Base-by-base conservation (phyloP, 2,329 filamentous ascomycete species). In the Fusarium zealandicum region DNA sequence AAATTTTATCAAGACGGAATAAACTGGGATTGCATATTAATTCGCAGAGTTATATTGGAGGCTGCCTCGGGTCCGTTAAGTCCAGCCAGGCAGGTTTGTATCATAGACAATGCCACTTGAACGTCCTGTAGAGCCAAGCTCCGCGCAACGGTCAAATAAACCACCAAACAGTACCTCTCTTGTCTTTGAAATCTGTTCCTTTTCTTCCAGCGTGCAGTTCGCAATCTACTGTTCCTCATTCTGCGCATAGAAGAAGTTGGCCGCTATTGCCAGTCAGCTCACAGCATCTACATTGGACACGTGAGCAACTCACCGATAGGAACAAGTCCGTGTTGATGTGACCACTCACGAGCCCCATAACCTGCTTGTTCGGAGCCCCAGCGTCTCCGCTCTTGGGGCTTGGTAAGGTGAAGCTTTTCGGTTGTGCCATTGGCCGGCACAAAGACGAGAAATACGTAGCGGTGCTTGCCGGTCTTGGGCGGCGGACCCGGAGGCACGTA, bases 241-340 rank as follows among this genome's bases (percentile, higher is more conserved):
- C 14, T 60, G n/a, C 11, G 63, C 60, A 31, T 66, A 63, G 12
- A 66, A 58, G 0, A 66, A 66, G 39, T 66, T 66, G 6, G 63
- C 63, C 45, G 63, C 63, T 66, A 2, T 4, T 8, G 4, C 10
- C 2, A 14, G 1, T 62, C 17, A 66, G 45, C n/a, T 3, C 35
- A 13, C 13, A n/a, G 4, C 3, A 20, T 2, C 13, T 25, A 6
- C 18, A 6, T 8, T 3, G 7, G 6, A 32, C 27, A 9, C 13
- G 0, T 2, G 38, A 13, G 5, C 4, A 10, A 38, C 61, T 32
- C 39, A 66, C 63, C 63, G 14, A 66, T 39, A 14, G 63, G 63
- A 39, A 59, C 36, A 42, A 66, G 63, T 3, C 58, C 58, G 32
- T 66, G 54, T 5, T 37, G 43, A 37, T 47, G 25, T 13, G 63